Evolutionary conservation across 192 early-diverging fungal genomes (phyloP), one percentile per base, ranked within the genome.

Genomic region (Martensiomyces pterosporus): DNA sequence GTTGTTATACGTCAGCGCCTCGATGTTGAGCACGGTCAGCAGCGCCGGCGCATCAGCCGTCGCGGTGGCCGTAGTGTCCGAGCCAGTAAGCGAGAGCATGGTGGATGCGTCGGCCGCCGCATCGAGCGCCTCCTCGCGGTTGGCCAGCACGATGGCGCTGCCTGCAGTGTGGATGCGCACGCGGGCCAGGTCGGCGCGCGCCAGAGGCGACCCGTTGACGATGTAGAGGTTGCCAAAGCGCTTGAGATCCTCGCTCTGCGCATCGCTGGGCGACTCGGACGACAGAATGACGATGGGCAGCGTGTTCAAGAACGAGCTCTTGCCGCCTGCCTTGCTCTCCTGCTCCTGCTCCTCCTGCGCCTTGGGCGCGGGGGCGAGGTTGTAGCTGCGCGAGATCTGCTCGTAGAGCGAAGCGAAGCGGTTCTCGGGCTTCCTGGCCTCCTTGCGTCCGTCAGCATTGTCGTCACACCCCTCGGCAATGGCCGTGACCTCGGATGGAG

Each of bases 1-100:
- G 43, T 48, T 61, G 13, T 52, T 40, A 24, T 60, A 60, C 15
- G 74, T 58, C 47, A 82, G 58, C 23, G 77, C 63, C 55, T 84
- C 82, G 24, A 87, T 79, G 34, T 89, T 89, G 22, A 89, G 58
- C 27, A 83, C 76, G 19, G 72, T 62, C 49, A 89, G 64, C 3
- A 89, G 57, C 8, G 80, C 79, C 2, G 82, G 65, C 14, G 86
- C 76, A 52, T 89, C 86, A 6, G 81, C 80, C 3, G 68, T 72
- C 9, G 72, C 72, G 8, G 72, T 68, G 9, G 72, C 52, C 18
- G 72, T 64, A 0, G 72, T 75, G 44, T 75, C 72, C 0, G 65
- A 67, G 0, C 64, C 61, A 7, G 72, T 55, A 17, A 75, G 72
- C 38, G 64, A 67, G 14, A 64, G 44, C 40, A 32, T 50, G 15